Base-by-base conservation (phyloP, 805 yeast species). In the Metschnikowia orientalis region DNA sequence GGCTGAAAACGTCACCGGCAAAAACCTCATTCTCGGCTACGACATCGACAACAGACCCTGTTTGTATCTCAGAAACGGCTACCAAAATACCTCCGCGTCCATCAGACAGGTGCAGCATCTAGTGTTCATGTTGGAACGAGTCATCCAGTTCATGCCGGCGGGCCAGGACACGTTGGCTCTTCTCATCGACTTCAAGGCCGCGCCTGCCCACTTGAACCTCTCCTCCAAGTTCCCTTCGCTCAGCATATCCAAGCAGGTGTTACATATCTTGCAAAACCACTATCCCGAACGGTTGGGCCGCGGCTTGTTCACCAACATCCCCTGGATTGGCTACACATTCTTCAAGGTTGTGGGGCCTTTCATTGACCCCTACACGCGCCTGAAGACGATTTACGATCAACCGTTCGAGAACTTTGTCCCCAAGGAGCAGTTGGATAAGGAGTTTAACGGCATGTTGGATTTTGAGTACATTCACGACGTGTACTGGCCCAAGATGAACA, bases 131-230 rank as follows among this genome's bases (percentile, higher is more conserved):
- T 59, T 74, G 48, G 81, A 75, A 44, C 47, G 66, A 18, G 73
- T 73, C 7, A 71, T 71, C 5, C 63, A 69, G 26, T 60, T 61
- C 50, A 70, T 73, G 70, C 80, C 80, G 4, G 75, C 75, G 27
- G 80, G 79, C 21, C 78, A 72, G 30, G 79, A 75, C 33, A 64
- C 73, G 3, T 52, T 75, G 19, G 75, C 79, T 6, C 61, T 75
- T 13, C 56, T 75, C 35, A 73, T 73, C 23, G 81, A 75, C 51
- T 75, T 75, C 53, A 71, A 74, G 42, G 66, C 71, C 10, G 66
- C 67, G 1, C 67, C 66, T 5, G 55, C 53, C 3, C 56, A 51
- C 23, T 45, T 61, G 53, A 63, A 57, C 11, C 51, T 61, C 15
- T 58, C 63, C 5, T 44, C 70, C 8, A 71, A 54, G 51, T 68